Base-by-base conservation (phyloP, 352 stramenopile genomes). In the Phytopythium ostracodes region DNA sequence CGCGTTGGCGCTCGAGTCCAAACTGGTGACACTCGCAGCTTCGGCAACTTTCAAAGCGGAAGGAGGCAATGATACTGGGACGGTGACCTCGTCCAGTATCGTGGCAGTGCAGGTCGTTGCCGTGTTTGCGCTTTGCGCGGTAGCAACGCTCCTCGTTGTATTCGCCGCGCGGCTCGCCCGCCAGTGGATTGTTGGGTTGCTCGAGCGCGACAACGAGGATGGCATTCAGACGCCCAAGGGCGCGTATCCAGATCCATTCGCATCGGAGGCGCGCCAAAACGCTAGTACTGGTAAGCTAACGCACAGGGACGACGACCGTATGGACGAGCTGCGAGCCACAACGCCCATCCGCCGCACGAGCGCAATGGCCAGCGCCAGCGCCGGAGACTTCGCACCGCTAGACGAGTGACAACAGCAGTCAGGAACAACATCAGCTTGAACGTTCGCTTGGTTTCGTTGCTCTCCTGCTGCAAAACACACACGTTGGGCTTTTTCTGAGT, bases 11-110 rank as follows among this genome's bases (percentile, higher is more conserved):
- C 53, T 59, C 53, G 53, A 43, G 33, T 47, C 53, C 20, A 59
- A 49, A 35, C 53, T 59, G 7, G 50, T 43, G 33, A 24, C 53
- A 20, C 53, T 59, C 33, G 20, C 53, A 8, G 35, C n/a, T 15
- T 47, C 53, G 33, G 38, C 25, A 15, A 47, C 33, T 2, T 49
- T 35, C 10, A 49, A 33, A 15, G 33, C 53, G n/a, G 25, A 46
- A 2, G 11, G 24, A n/a, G 29, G 14, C 7, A 42, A 40, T 6
- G 50, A 47, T 0, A 24, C 35, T 18, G 15, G 24, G n/a, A 59
- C 53, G 12, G 53, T 49, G 31, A 59, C 20, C 2, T 35, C 50
- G 68, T 86, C 91, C 46, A 80, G 86, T 51, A 90, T 73, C 62
- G 88, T 69, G 31, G 77, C 79, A 12, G 79, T 59, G 20, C 35